These are phyloP conservation scores for Gaeumannomyces tritici DNA, from an alignment of 2,329 filamentous ascomycete genomes.

Conservation along the genomic window DNA sequence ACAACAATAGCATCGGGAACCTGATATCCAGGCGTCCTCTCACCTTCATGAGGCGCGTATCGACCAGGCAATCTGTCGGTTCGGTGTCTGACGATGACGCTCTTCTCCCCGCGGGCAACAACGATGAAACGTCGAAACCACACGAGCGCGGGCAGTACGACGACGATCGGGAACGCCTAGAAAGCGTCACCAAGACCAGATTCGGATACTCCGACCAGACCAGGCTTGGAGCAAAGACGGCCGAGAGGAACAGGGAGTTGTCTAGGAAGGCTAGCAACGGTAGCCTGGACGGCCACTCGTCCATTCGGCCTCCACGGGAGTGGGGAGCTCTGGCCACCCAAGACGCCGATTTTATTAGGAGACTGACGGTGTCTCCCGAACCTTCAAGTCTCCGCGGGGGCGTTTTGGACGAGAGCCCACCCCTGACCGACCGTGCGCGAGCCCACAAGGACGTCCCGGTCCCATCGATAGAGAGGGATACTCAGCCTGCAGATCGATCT, in stretches of 20 bases:
- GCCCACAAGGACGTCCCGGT: constrained; percentile 12
- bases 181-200: constrained; percentile 13
- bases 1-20: constrained; percentile 10
- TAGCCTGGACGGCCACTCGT: constrained; percentile 18
- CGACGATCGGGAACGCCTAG: constrained; percentile 13
- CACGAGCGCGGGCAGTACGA: constrained; percentile 17
- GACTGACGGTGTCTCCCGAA: constrained; percentile 10
- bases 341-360: constrained; percentile 11
- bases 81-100: constrained; percentile 4
- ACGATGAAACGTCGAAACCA: constrained; percentile 9
- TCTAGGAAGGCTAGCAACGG: constrained; percentile 24
- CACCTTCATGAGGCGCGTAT: constrained; percentile 11
- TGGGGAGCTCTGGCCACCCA: constrained; percentile 9
- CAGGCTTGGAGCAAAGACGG: constrained; percentile 22
- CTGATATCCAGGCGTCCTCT: neutral
- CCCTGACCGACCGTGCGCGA: neutral
- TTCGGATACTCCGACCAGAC: constrained; percentile 25
- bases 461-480: constrained; percentile 20
- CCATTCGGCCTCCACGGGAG: constrained; percentile 10
- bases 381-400: neutral
- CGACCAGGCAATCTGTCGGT: constrained; percentile 7
- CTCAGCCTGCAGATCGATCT: constrained; percentile 8
- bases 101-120: constrained; percentile 5
- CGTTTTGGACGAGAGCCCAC: neutral
- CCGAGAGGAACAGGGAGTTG: constrained; percentile 23